Evolutionary conservation across 2,329 filamentous ascomycete genomes (phyloP), one percentile per base, ranked within the genome.

Genomic region (Botryosphaeria dothidea): DNA sequence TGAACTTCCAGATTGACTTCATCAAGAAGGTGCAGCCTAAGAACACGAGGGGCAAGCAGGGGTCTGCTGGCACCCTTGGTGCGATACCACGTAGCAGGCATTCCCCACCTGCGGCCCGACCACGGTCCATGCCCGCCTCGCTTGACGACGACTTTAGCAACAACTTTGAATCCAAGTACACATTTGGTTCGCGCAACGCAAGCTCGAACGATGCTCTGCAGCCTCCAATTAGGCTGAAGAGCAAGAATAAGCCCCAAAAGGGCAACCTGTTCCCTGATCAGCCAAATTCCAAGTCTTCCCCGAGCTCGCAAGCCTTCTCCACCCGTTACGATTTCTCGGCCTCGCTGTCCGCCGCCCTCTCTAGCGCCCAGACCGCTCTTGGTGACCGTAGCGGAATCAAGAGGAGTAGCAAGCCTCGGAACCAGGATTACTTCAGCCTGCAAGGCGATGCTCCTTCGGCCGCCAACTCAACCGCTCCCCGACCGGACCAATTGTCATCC

Each of bases 1-100:
- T 88, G 78, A 98, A 99, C 80, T 99, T 95, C 80, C 93, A 97
- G 77, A 87, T 98, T 63, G 93, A 97, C 77, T 99, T 99, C 81
- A 84, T 84, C 69, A 96, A 93, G 84, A 93, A 92, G 80, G 79
- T 85, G 70, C 85, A 91, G 67, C 81, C 85, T 19, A 84, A 71
- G 51, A 61, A 54, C 45, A 60, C 65, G n/a, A 71, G 84, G 71
- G 87, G 80, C 67, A 76, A 72, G 69, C 70, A 64, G 46, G 66
- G 68, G 23, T 25, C 49, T 46, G 75, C 75, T 66, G 77, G 78
- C 85, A 86, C 87, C 21, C 76, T 80, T 73, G 81, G 78, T 70
- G 78, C 77, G 64, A 83, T 81, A 66, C 83, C 79, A 66, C 84
- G 79, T 65, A 85, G 81, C 75, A 74, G 78, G 62, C 79, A 82